Evolutionary conservation across 352 stramenopile genomes (phyloP), one percentile per base, ranked within the genome.

Genomic region (Pythium vanterpoolii): DNA sequence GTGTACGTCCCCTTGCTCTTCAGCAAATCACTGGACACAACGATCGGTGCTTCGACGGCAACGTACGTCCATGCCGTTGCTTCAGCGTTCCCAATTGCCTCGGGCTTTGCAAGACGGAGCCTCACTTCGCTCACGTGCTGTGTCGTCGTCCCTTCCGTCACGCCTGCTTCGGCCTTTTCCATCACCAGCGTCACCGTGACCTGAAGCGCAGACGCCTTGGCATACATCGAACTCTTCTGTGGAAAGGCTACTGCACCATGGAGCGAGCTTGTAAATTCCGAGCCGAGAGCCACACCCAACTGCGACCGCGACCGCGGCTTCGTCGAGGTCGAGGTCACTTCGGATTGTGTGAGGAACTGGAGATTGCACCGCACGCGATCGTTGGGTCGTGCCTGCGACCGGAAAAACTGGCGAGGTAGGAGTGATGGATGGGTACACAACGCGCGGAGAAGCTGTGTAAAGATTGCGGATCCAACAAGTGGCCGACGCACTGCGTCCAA

Each of bases 251-350:
- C 16, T 26, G 66, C 69, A 42, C 76, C 72, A 33, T 83, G 77
- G 26, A 86, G 55, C 8, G 78, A 55, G 48, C 71, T 79, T 1
- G 68, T 75, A 45, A 86, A 83, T 44, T 83, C 76, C 0, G 76
- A 81, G 2, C 76, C 76, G 4, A 79, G 57, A 10, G 76, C 61
- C 0, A 86, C 76, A 1, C 76, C 76, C 33, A 86, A 66, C 53
- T 83, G 76, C 5, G 76, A 81, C 4, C 72, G 73, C 36, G 73
- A 54, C 19, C 76, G 68, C 6, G 73, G 76, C 40, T 86, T 86
- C 2, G 73, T 49, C 18, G 73, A 72, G 33, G 79, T 79, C 10
- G 73, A 58, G 1, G 73, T 19, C 48, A 62, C 73, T 36, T 86
- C 76, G 1, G 72, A 60, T 31, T 71, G 74, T 1, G 76, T 86